Percentiles rank a stretch among this genome's conserved stretches.
These are phyloP conservation scores for Pogostemon cablin DNA, from an alignment of 257 asterid species.

Conservation along the genomic window DNA sequence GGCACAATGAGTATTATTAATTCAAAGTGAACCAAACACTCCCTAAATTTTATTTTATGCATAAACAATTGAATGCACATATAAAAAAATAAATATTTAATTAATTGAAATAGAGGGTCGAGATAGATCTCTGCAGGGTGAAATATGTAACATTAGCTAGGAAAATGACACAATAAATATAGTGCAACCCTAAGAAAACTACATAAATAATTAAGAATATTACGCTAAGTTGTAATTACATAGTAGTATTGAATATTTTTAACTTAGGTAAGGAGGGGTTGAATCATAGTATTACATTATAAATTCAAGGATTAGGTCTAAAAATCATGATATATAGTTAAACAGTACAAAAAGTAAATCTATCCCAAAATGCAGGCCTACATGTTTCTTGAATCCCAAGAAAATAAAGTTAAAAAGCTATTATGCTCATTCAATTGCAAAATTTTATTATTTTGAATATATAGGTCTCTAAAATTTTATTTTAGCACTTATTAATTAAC, in stretches of 20 bases:
- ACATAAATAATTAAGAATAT: not conserved
- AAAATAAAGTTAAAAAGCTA: constrained; percentile 26
- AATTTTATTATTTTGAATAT: not conserved
- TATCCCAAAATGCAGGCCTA: constrained; percentile 11
- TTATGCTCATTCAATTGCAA: constrained; percentile 23
- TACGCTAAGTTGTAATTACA: not conserved
- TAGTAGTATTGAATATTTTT: constrained; percentile 21
- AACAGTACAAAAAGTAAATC: constrained; percentile 28
- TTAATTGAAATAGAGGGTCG: too few species aligned
- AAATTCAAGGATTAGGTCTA: constrained; percentile 17
- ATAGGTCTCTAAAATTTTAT: constrained; percentile 27
- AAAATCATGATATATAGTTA: not conserved
- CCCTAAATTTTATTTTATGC: too few species aligned
- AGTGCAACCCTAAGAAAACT: constrained; percentile 22
- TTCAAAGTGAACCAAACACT: too few species aligned
- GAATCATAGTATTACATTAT: constrained; percentile 14
- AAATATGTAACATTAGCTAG: too few species aligned
- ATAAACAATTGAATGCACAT: too few species aligned
- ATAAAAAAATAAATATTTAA: too few species aligned
- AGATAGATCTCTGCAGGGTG: too few species aligned
- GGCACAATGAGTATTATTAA: too few species aligned
- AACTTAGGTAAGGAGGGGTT: constrained; percentile 30
- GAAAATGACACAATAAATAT: not conserved
- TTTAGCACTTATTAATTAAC: constrained; percentile 30
- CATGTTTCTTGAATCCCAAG: constrained; percentile 19